These are phyloP conservation scores for Dactylellina sp. DNA, from an alignment of 2,329 filamentous ascomycete genomes.

Conservation along the genomic window DNA sequence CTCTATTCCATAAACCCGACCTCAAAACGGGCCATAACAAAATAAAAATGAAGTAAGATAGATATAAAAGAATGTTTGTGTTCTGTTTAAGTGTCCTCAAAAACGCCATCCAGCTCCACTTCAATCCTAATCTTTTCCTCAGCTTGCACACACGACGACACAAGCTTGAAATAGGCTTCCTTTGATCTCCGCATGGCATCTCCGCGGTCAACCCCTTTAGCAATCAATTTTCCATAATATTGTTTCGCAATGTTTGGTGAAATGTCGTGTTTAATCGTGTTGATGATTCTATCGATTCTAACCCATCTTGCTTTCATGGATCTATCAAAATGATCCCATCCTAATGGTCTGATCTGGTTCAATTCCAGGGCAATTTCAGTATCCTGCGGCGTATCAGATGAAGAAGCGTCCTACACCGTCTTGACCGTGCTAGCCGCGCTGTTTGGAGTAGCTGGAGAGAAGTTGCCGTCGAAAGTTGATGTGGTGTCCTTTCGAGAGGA, in stretches of 20 bases:
- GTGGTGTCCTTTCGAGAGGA: neutral
- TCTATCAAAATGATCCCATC: neutral
- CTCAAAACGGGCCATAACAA: neutral
- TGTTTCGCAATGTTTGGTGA: neutral
- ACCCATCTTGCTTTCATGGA: neutral
- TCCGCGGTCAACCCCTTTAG: constrained; percentile 3
- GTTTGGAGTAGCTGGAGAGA: neutral
- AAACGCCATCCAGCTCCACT: neutral
- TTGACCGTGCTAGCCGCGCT: neutral
- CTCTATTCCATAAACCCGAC: constrained; percentile 2
- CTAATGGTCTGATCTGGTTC: neutral
- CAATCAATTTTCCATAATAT: constrained; percentile 10
- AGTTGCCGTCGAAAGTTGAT: neutral
- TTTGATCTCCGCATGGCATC: neutral
- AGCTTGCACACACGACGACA: neutral
- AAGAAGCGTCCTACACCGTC: constrained; percentile 17
- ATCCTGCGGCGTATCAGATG: neutral
- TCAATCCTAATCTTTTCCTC: neutral
- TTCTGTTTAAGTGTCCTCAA: neutral
- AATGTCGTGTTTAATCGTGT: neutral
- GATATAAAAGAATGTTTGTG: neutral
- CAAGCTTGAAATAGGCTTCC: neutral
- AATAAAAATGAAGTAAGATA: neutral
- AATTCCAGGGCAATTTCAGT: neutral
- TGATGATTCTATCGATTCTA: neutral